phyloP scores from a whole-genome alignment of 169 alveolate genomes.

The Cryptosporidium sp. region DNA sequence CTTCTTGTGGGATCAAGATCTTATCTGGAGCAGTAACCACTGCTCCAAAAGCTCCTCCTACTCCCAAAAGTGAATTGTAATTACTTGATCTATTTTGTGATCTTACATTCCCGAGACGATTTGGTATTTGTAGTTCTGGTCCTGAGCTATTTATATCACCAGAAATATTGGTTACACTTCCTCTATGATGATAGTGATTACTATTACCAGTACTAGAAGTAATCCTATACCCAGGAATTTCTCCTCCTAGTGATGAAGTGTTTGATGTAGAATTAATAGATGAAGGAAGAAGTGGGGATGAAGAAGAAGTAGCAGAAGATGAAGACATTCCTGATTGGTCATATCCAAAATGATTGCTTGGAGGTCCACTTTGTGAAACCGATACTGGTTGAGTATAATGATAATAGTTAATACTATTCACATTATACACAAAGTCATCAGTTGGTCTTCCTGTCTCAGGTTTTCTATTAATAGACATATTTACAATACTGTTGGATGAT shows the following conservation, averaged over 20 bases:
- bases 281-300: neutral
- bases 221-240: neutral
- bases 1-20: conserved; percentile 25
- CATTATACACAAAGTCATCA: conserved; percentile 42
- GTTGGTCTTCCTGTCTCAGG: conserved; percentile 59
- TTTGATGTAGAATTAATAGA: neutral
- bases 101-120: neutral
- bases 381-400: neutral
- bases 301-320: neutral
- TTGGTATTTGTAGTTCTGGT: conserved; percentile 7
- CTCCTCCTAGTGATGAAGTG: neutral
- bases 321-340: neutral
- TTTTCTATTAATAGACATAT: conserved; percentile 14
- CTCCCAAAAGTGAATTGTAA: neutral
- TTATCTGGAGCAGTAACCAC: neutral
- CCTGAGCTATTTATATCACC: neutral
- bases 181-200: neutral
- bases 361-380: neutral
- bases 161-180: neutral
- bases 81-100: neutral
- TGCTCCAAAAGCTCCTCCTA: neutral
- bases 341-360: neutral
- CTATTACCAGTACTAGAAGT: too few species aligned
- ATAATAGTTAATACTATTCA: conserved; percentile 25
- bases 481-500: neutral